Evolutionary conservation across 352 stramenopile genomes (phyloP).

Genomic region (Thalassiosira pacifica): DNA sequence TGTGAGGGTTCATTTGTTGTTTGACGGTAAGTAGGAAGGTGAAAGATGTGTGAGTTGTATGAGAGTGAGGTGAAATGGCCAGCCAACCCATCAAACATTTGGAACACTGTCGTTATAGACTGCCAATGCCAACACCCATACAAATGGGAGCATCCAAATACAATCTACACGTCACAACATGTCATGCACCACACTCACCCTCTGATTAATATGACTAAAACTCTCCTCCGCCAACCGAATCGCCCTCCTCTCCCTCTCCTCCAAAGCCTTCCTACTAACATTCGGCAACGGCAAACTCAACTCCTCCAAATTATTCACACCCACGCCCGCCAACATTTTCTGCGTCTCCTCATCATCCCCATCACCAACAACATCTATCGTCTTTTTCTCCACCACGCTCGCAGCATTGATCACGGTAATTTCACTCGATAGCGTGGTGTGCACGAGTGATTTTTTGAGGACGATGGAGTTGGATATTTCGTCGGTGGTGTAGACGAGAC

Average conservation of each 20-base stretch:
- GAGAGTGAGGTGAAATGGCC: background rate
- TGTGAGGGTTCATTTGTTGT: no score
- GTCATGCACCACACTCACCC: slow-evolving; percentile 65
- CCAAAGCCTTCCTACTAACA: slow-evolving; percentile 72
- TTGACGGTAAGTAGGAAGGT: background rate
- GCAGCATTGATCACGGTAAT: slow-evolving; percentile 72
- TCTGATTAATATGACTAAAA: slow-evolving; percentile 81
- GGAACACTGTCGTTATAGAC: background rate
- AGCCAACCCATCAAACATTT: slow-evolving; percentile 25
- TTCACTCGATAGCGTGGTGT: slow-evolving; percentile 65
- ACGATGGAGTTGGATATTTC: slow-evolving; percentile 76
- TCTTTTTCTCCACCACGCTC: slow-evolving; percentile 59
- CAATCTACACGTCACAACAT: no score
- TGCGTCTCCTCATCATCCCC: slow-evolving; percentile 29
- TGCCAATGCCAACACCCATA: slow-evolving; percentile 7
- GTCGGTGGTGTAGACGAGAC: slow-evolving; percentile 83
- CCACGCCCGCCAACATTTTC: slow-evolving; percentile 15
- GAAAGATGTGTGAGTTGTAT: slow-evolving; percentile 13
- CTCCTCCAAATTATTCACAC: slow-evolving; percentile 44
- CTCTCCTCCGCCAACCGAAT: slow-evolving; percentile 79
- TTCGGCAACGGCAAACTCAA: slow-evolving; percentile 51
- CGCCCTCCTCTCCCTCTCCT: slow-evolving; percentile 82
- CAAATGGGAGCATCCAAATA: background rate
- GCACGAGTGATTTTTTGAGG: slow-evolving; percentile 62
- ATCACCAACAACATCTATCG: slow-evolving; percentile 1